Evolutionary conservation across 1,139 yeast species (phyloP).

Genomic region (Pichia sp.): DNA sequence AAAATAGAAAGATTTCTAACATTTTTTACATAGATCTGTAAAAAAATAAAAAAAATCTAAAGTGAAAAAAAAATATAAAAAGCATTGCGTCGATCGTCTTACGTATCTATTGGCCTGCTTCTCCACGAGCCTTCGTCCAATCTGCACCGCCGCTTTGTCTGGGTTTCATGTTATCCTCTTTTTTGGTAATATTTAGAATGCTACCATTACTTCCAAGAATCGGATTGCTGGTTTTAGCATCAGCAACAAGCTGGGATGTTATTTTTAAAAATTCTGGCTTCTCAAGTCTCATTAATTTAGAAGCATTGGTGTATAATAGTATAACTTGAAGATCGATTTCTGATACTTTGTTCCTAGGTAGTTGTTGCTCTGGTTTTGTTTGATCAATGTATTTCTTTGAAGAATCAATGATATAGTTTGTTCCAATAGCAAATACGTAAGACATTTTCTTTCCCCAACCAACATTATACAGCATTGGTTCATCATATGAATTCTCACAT

Average conservation of each 20-base stretch:
- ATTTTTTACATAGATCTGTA: not conserved
- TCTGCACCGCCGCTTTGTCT: not conserved
- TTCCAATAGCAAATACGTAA: conserved; percentile 65
- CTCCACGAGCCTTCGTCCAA: conserved; percentile 51
- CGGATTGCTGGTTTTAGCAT: conserved; percentile 1
- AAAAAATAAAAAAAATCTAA: not conserved
- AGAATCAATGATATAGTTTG: conserved; percentile 59
- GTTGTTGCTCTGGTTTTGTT: conserved; percentile 35
- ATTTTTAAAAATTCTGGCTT: conserved; percentile 17
- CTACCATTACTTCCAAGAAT: not conserved
- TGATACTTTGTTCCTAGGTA: conserved; percentile 44
- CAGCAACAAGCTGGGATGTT: conserved; percentile 22
- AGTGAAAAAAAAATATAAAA: not conserved
- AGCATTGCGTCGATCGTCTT: not conserved
- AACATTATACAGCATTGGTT: conserved; percentile 65
- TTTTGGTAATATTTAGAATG: too few relatives aligned
- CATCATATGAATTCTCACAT: conserved; percentile 81
- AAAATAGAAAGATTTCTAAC: not conserved
- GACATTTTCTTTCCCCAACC: conserved; percentile 97
- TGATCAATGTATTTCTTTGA: conserved; percentile 58
- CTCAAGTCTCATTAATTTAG: conserved; percentile 29
- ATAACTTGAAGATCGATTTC: conserved; percentile 37
- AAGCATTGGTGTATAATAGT: conserved; percentile 36
- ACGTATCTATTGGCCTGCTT: conserved; percentile 41
- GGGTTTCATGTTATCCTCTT: not conserved